Conservation (phyloP, 2,329 filamentous ascomycete species). For the Aspergillus brasiliensis region DNA sequence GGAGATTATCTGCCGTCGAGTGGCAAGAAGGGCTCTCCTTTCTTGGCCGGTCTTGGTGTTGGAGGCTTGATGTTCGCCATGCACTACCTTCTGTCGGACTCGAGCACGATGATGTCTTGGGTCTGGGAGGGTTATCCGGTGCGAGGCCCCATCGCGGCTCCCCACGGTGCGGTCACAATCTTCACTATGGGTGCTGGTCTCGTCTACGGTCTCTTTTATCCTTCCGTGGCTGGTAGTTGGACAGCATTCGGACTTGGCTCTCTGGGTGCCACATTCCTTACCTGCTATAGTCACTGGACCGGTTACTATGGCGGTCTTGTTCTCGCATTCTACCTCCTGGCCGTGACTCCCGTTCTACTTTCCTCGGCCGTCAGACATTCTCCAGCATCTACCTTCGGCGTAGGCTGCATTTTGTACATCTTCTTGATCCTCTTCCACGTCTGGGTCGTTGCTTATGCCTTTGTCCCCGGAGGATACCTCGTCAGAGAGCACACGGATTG, state of each 20-base stretch:
- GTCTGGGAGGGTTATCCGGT: conserved; percentile 96
- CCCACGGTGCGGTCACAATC: conserved; percentile 87
- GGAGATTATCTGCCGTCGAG: conserved; percentile 54
- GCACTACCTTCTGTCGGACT: conserved; percentile 92
- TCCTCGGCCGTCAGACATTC: conserved; percentile 73
- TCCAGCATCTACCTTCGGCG: conserved; percentile 78
- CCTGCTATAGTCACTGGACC: conserved; percentile 76
- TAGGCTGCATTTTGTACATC: conserved; percentile 91
- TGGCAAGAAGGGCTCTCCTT: conserved; percentile 65
- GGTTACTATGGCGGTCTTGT: conserved; percentile 84
- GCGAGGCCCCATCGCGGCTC: conserved; percentile 80
- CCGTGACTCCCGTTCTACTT: conserved; percentile 74
- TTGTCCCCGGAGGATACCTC: conserved; percentile 89
- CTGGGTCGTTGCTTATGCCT: conserved; percentile 97
- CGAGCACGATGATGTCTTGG: conserved; percentile 98
- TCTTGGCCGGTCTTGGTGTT: conserved; percentile 75
- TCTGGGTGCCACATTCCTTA: conserved; percentile 76
- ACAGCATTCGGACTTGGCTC: conserved; percentile 76
- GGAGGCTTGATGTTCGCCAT: conserved; percentile 84
- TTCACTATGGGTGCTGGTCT: conserved; percentile 84
- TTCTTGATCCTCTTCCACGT: conserved; percentile 95
- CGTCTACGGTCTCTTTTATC: conserved; percentile 72
- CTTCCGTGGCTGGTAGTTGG: conserved; percentile 74
- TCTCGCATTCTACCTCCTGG: conserved; percentile 78
- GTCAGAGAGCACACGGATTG: conserved; percentile 95